phyloP scores from a whole-genome alignment of 2,329 filamentous ascomycete species.

The Fusarium sp. region DNA sequence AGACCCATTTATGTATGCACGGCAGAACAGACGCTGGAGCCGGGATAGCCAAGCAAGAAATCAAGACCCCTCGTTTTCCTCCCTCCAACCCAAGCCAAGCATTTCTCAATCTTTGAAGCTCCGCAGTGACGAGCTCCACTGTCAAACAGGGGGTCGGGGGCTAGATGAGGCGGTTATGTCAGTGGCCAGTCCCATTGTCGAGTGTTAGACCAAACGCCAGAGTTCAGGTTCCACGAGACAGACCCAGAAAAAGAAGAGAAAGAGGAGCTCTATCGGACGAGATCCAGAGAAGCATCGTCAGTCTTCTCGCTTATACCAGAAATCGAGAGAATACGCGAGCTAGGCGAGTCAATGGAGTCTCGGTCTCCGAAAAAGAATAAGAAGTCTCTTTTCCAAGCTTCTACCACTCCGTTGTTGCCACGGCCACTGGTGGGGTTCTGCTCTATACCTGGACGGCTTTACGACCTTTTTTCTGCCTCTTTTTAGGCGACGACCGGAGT shows the following conservation, averaged over 20 bases:
- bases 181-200: slow-evolving; percentile 33
- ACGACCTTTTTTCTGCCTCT: slow-evolving; percentile 20
- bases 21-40: slow-evolving; percentile 34
- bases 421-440: slow-evolving; percentile 42
- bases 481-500: slow-evolving; percentile 42
- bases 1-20: slow-evolving; percentile 37
- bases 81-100: slow-evolving; percentile 36
- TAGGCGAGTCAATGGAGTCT: slow-evolving; percentile 10
- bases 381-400: slow-evolving; percentile 28
- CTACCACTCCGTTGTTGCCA: slow-evolving; percentile 43
- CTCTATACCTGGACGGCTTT: neutral
- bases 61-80: slow-evolving; percentile 36
- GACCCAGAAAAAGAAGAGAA: slow-evolving; percentile 23
- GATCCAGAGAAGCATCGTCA: slow-evolving; percentile 32
- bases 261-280: slow-evolving; percentile 36
- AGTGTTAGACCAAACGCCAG: slow-evolving; percentile 2
- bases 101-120: slow-evolving; percentile 33
- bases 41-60: slow-evolving; percentile 41
- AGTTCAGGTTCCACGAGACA: slow-evolving; percentile 10
- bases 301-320: slow-evolving; percentile 24
- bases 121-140: slow-evolving; percentile 43
- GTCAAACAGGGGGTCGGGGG: slow-evolving; percentile 36
- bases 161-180: slow-evolving; percentile 38
- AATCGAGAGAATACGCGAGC: slow-evolving; percentile 15
- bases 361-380: slow-evolving; percentile 28